Base-by-base conservation (phyloP, 371 early-diverging fungal species). In the Coemansia sp. region DNA sequence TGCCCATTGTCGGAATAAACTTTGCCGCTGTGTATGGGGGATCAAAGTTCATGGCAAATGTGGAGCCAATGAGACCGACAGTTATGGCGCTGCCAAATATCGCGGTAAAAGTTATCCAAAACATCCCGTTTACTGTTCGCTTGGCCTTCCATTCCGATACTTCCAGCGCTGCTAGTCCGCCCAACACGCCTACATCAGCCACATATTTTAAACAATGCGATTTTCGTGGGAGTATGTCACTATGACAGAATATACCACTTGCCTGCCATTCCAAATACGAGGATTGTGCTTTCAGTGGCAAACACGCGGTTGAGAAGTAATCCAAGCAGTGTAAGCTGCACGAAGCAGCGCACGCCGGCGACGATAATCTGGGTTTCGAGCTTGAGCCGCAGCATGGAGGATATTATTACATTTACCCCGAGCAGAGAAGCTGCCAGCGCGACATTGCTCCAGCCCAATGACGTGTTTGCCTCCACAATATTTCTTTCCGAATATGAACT, bases 1-100 rank as follows among this genome's bases (percentile, higher is more conserved):
- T 90, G 17, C 94, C 96, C 60, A 94, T 62, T n/a, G 89, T 89
- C 12, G 96, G 95, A 51, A 95, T 89, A 71, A 92, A 95, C 54
- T 89, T 83, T 59, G 87, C 88, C 1, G 95, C 91, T 2, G 82
- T 62, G 79, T 84, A 89, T 64, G 90, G 86, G 3, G 92, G 91
- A 19, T 82, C 66, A 54, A 90, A 86, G 19, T 85, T 84, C 86
- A 95, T 89, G 0, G 94, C 91, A 68, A 56, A 78, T 2, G 46
- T 58, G n/a, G 73, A 65, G 2, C 71, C 81, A n/a, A 71, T 28
- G 13, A 80, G 58, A 0, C 81, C 73, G 17, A 81, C 66, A 11
- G 41, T 9, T 17, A 76, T 52, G 1, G 81, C 65, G 32, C 80
- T 80, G n/a, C 63, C 69, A 52, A 65, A 67, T 8, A 81, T 79